A percentile compares a stretch with the other conserved stretches of the same genome.
Evolutionary conservation across 441 rosid genomes (phyloP).

Genomic region (Erodium trifolium): DNA sequence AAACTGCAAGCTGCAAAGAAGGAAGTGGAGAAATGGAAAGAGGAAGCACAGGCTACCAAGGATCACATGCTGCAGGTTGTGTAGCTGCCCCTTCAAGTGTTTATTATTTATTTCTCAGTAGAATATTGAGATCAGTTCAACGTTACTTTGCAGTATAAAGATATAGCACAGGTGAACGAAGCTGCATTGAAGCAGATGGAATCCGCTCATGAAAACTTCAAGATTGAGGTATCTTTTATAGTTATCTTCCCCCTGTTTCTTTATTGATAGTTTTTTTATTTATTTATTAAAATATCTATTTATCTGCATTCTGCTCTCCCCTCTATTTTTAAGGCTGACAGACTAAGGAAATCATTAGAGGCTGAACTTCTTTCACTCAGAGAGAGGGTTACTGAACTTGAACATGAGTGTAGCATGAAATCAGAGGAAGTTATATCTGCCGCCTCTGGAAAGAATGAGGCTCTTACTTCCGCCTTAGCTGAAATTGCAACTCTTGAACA

Average conservation of each 20-base stretch:
- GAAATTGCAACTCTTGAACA: constrained; percentile 70
- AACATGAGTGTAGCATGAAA: constrained; percentile 56
- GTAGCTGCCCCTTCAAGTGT: constrained; percentile 16
- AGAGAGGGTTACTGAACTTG: constrained; percentile 66
- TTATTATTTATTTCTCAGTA: constrained; percentile 7
- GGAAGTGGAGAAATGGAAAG: constrained; percentile 66
- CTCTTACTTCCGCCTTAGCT: constrained; percentile 51
- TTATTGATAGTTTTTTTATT: background rate
- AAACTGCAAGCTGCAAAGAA: constrained; percentile 56
- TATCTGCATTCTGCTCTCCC: constrained; percentile 10
- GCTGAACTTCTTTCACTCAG: constrained; percentile 60
- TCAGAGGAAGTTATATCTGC: constrained; percentile 66
- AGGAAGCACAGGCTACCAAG: constrained; percentile 70
- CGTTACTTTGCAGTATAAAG: constrained; percentile 64
- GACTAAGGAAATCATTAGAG: constrained; percentile 58
- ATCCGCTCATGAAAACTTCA: constrained; percentile 73
- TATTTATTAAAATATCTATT: background rate
- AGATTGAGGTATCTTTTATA: constrained; percentile 51
- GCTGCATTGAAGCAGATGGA: constrained; percentile 91
- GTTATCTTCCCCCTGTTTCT: background rate
- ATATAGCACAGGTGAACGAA: constrained; percentile 92
- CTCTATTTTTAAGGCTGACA: constrained; percentile 49
- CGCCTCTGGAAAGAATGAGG: constrained; percentile 60
- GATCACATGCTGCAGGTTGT: constrained; percentile 95
- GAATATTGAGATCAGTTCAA: constrained; percentile 17